Evolutionary conservation across 805 yeast genomes (phyloP), one percentile per base, ranked within the genome.

Genomic region (Candida dajiaensis): DNA sequence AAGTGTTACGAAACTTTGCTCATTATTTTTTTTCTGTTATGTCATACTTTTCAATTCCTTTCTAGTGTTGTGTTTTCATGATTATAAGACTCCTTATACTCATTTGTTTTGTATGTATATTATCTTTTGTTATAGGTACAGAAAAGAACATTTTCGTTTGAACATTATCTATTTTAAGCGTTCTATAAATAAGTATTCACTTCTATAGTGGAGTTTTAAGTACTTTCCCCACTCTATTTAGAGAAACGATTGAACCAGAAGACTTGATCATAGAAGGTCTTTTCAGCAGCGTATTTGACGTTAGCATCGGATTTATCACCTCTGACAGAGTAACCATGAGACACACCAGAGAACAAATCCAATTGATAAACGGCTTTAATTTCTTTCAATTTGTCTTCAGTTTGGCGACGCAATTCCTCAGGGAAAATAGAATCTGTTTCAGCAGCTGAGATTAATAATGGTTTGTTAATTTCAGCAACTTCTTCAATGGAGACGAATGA

Each of bases 271-370:
- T 26, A 38, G 37, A 84, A 66, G 2, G 82, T 71, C 70, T 83
- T 84, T 51, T 84, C 85, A 63, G 75, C 80, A 37, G 95, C 89
- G 54, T 81, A 81, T 54, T 64, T 71, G 47, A 76, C 77, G 29
- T 55, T 62, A 20, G 83, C 83, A 49, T 69, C 67, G 11, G 68
- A 50, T 29, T 74, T 51, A 61, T 89, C 95, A 47, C 95, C 96
- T 67, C 86, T 84, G 38, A 77, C 81, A 19, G 95, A 79, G 63
- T 72, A 90, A 1, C 97, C 97, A 63, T 90, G 97, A 4, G 62
- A 21, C 21, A 77, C 83, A 46, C 84, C 84, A 28, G 83, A 62
- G 63, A 77, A 83, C 40, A 86, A 59, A 48, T 81, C 78, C 22
- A 83, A 56, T 65, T 78, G 81, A 69, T 77, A 89, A 38, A 70